phyloP scores from a whole-genome alignment of 495 filamentous ascomycete genomes.

The Penicillium simplicissimum region DNA sequence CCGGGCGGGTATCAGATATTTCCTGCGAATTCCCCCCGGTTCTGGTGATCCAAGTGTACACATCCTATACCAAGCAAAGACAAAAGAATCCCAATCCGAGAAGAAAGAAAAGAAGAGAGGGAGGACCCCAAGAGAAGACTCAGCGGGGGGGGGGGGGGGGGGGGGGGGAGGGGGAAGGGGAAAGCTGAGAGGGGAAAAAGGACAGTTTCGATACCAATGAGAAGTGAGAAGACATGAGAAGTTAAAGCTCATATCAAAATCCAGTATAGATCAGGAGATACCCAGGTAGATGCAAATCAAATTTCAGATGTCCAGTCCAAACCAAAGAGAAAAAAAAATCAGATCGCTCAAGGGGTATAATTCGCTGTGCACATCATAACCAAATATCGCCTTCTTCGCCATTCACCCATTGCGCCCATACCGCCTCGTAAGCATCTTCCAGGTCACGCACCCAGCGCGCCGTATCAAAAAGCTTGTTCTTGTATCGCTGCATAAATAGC shows the following conservation, averaged over 20 bases:
- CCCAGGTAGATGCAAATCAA: slow-evolving; percentile 5
- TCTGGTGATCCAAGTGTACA: background rate
- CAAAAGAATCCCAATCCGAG: background rate
- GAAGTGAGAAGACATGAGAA: background rate
- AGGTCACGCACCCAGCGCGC: slow-evolving; percentile 88
- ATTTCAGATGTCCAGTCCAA: background rate
- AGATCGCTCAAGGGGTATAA: slow-evolving; percentile 42
- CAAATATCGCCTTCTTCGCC: slow-evolving; percentile 91
- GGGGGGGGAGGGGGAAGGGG: too few relatives aligned
- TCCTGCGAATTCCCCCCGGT: background rate
- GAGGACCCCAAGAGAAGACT: background rate
- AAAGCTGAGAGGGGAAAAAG: background rate
- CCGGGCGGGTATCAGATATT: background rate
- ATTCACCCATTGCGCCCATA: slow-evolving; percentile 84
- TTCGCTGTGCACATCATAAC: slow-evolving; percentile 49
- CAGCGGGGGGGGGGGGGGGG: too few relatives aligned
- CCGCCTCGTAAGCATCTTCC: slow-evolving; percentile 83
- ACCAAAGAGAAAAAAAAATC: slow-evolving; percentile 20
- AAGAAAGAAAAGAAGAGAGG: background rate
- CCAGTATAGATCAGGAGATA: background rate
- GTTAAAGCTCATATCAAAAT: background rate
- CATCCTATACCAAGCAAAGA: background rate
- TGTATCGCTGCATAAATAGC: slow-evolving; percentile 79
- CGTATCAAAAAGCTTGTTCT: slow-evolving; percentile 87
- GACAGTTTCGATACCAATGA: background rate